Conservation (phyloP, 2,329 filamentous ascomycete species). For the Coniochaeta sp. region DNA sequence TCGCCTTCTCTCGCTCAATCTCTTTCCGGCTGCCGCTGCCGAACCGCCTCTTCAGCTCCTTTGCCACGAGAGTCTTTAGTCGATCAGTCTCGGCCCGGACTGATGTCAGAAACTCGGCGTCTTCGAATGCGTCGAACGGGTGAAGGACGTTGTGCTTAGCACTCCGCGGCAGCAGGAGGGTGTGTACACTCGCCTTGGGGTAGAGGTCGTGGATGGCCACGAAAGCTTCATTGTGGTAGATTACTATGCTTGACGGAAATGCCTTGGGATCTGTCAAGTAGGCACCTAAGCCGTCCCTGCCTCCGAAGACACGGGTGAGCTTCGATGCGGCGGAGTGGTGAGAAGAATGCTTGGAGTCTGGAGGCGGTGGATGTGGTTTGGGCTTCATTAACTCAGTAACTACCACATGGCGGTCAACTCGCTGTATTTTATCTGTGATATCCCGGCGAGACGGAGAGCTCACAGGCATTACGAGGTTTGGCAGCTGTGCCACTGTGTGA, state of each 20-base stretch:
- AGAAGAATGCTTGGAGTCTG: conserved; percentile 2
- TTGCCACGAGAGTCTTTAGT: conserved; percentile 60
- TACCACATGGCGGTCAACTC: conserved; percentile 11
- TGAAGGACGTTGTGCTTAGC: conserved; percentile 52
- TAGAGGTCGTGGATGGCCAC: conserved; percentile 77
- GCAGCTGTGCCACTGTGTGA: not conserved
- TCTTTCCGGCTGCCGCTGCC: conserved; percentile 59
- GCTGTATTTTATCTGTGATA: not conserved
- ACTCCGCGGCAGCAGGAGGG: conserved; percentile 79
- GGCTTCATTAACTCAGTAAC: conserved; percentile 36
- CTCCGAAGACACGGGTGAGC: conserved; percentile 28
- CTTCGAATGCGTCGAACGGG: conserved; percentile 70
- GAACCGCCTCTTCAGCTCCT: conserved; percentile 65
- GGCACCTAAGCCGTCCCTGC: conserved; percentile 55
- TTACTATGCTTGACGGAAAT: conserved; percentile 52
- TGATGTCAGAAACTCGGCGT: conserved; percentile 58
- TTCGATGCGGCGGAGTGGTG: conserved; percentile 9
- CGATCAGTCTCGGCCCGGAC: conserved; percentile 54
- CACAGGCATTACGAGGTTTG: conserved; percentile 35
- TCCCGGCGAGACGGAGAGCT: not conserved
- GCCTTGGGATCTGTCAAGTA: conserved; percentile 60
- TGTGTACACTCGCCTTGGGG: conserved; percentile 79
- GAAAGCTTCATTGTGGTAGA: conserved; percentile 61
- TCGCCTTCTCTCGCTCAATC: conserved; percentile 54
- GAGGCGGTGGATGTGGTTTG: conserved; percentile 5